Evolutionary conservation across 495 filamentous ascomycete species (phyloP), one percentile per base, ranked within the genome.

Genomic region (Hyaloscypha variabilis): DNA sequence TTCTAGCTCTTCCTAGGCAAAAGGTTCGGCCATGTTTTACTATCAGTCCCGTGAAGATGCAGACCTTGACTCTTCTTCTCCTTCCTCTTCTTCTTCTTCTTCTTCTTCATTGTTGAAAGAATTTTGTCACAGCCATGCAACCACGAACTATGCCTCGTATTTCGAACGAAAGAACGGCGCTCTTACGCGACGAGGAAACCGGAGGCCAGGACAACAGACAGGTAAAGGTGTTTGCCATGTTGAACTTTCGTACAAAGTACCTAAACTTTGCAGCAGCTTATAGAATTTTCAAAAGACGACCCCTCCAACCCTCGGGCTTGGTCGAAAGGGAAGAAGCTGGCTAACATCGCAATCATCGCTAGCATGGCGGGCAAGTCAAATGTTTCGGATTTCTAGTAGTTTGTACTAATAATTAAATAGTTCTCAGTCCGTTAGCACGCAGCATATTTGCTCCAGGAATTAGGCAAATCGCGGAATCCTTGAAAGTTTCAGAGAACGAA

Each of bases 391-490:
- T 8, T 14, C 25, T 28, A 28, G 8, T 6, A 2, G 10, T 29
- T n/a, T 30, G 60, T 39, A 21, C 46, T 62, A 52, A 68, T 29
- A 24, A 8, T 46, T 21, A n/a, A 13, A 17, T 29, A 74, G 76
- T 80, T 54, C 67, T 79, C 11, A 73, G 71, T 50, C 78, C 78
- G 3, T 64, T 78, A 26, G 77, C 78, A 14, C 72, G 69, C 50
- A 74, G 72, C 26, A 80, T 80, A 76, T 80, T 79, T 67, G 77
- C 76, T 3, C 77, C 76, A 1, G 76, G 77, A 23, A 79, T 80
- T 42, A 68, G 68, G 11, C 72, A 79, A 56, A 80, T 80, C 25
- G 78, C 76, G 2, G 65, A 72, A 39, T 69, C 69, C 29, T 64
- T 80, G 5, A 63, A 77, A 14, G 74, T 71, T 10, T 69, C 55